phyloP scores from a whole-genome alignment of 768 basidiomycete genomes.

The Collybiopsis confluens region DNA sequence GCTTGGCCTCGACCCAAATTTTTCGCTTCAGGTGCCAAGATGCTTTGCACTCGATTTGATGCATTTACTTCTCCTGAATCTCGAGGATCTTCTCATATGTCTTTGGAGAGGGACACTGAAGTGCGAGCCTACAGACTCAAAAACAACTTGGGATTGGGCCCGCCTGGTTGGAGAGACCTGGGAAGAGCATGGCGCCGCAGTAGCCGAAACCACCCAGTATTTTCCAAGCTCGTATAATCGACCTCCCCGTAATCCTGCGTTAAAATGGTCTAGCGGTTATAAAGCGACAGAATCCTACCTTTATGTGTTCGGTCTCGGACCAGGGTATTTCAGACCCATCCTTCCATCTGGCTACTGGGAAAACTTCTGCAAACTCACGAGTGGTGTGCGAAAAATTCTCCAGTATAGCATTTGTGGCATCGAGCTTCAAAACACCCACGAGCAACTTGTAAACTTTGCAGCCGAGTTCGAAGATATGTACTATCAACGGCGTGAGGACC shows the following conservation, averaged over 20 bases:
- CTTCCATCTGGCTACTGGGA: slow-evolving; percentile 16
- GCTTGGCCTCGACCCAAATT: slow-evolving; percentile 19
- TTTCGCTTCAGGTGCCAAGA: slow-evolving; percentile 24
- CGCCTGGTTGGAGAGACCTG: slow-evolving; percentile 14
- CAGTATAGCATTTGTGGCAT: slow-evolving; percentile 13
- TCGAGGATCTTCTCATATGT: slow-evolving; percentile 17
- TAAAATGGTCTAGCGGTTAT: slow-evolving; percentile 27
- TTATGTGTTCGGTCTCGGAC: slow-evolving; percentile 24
- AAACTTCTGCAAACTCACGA: slow-evolving; percentile 21
- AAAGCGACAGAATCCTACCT: slow-evolving; percentile 25
- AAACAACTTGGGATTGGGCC: slow-evolving; percentile 18
- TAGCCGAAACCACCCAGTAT: slow-evolving; percentile 15
- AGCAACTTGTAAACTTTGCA: slow-evolving; percentile 18
- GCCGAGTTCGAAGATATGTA: slow-evolving; percentile 26
- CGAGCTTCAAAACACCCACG: slow-evolving; percentile 15
- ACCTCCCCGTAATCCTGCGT: slow-evolving; percentile 26
- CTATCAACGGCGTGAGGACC: slow-evolving; percentile 16
- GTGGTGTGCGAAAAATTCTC: slow-evolving; percentile 16
- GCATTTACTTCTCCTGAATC: slow-evolving; percentile 29
- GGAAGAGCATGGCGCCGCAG: slow-evolving; percentile 18
- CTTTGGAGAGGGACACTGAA: slow-evolving; percentile 21
- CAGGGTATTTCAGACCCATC: slow-evolving; percentile 18
- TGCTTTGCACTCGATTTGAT: slow-evolving; percentile 39
- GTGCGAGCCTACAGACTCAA: slow-evolving; percentile 13
- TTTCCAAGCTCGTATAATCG: slow-evolving; percentile 22